Conservation (phyloP, 441 rosid species). For the Breynia disticha region DNA sequence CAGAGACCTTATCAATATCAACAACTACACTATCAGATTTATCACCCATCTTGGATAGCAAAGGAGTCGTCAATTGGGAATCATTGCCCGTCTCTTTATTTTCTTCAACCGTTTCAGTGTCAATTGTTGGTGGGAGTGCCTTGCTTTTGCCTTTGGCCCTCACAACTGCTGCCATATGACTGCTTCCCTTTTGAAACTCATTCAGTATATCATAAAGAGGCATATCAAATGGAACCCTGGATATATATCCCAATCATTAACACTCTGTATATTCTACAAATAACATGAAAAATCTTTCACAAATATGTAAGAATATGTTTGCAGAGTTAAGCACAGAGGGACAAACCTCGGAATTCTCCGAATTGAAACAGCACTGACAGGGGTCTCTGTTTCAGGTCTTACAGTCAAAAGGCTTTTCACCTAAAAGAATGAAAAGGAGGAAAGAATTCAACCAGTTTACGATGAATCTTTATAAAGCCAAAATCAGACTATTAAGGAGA, state of each 20-base stretch:
- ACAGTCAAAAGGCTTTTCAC: constrained; percentile 94
- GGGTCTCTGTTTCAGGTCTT: constrained; percentile 94
- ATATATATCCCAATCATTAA: constrained; percentile 7
- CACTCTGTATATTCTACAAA: not conserved
- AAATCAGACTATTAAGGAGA: not conserved
- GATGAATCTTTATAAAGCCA: not conserved
- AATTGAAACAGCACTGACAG: constrained; percentile 89
- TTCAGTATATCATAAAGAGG: constrained; percentile 86
- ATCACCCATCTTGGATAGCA: constrained; percentile 44
- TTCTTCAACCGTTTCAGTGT: constrained; percentile 37
- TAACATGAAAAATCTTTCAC: not conserved
- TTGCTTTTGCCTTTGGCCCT: constrained; percentile 55
- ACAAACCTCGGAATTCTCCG: constrained; percentile 80
- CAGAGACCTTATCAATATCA: constrained; percentile 53
- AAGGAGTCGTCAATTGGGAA: constrained; percentile 51
- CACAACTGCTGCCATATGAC: constrained; percentile 99
- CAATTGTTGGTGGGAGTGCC: constrained; percentile 28
- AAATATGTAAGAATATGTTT: too few species aligned
- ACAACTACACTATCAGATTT: constrained; percentile 49
- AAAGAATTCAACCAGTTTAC: not conserved
- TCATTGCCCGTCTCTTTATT: constrained; percentile 24
- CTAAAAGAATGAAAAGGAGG: constrained; percentile 21
- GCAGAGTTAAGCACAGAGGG: not conserved
- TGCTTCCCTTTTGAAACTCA: constrained; percentile 97
- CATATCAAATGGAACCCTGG: constrained; percentile 91